phyloP scores from a whole-genome alignment of 2,329 filamentous ascomycete genomes.

The Penicillium sp. region DNA sequence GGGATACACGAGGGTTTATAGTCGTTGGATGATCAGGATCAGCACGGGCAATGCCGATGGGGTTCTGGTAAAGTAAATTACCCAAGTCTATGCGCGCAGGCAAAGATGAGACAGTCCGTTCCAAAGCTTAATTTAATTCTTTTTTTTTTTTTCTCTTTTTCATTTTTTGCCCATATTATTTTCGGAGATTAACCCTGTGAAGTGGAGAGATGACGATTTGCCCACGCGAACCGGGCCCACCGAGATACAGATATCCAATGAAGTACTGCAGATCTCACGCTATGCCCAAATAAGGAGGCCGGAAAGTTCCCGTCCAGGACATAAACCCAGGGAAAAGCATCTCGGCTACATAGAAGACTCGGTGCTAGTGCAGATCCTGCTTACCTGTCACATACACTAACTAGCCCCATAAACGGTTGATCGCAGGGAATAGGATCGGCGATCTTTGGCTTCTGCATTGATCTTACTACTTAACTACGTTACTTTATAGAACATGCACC shows the following conservation, averaged over 20 bases:
- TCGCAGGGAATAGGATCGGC: constrained; percentile 30
- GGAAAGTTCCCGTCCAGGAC: constrained; percentile 20
- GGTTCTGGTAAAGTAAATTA: not conserved
- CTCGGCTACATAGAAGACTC: constrained; percentile 16
- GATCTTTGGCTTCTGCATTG: constrained; percentile 18
- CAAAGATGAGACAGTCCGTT: constrained; percentile 21
- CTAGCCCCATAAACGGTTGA: constrained; percentile 36
- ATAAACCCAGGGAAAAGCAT: not conserved
- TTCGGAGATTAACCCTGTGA: constrained; percentile 19
- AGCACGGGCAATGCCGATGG: constrained; percentile 1
- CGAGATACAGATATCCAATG: constrained; percentile 4
- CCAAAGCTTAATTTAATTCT: constrained; percentile 27
- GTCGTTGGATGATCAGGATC: constrained; percentile 3
- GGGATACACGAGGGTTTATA: constrained; percentile 24
- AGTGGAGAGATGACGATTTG: constrained; percentile 15
- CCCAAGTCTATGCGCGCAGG: constrained; percentile 1
- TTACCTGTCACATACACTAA: constrained; percentile 29
- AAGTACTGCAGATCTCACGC: not conserved
- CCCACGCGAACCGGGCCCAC: constrained; percentile 11
- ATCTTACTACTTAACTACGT: no score
- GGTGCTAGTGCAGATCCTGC: constrained; percentile 26
- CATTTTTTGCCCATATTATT: not conserved
- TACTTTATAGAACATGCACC: no score
- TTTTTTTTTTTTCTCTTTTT: not conserved
- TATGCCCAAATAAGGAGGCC: constrained; percentile 21